Evolutionary conservation across 768 basidiomycete species (phyloP).

Genomic region (Daedalea quercina): DNA sequence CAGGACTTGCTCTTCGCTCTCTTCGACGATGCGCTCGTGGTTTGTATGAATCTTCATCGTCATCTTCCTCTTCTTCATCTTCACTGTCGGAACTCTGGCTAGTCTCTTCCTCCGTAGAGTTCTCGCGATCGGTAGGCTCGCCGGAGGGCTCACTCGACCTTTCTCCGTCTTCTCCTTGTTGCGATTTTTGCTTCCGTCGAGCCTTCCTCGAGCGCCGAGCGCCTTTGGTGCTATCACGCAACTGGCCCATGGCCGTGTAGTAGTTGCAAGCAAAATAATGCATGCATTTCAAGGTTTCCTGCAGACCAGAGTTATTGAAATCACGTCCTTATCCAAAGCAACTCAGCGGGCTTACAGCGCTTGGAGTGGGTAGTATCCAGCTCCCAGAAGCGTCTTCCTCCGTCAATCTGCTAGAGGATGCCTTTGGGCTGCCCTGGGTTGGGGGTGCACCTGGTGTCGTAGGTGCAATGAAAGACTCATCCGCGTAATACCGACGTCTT

Average conservation of each 20-base stretch:
- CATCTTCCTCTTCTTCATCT: conserved; percentile 8
- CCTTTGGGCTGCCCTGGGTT: not conserved
- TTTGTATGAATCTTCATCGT: not conserved
- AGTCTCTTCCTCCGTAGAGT: conserved; percentile 10
- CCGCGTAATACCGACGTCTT: conserved; percentile 38
- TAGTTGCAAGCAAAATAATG: conserved; percentile 47
- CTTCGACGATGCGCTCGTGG: conserved; percentile 2
- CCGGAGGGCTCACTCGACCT: not conserved
- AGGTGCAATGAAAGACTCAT: conserved; percentile 50
- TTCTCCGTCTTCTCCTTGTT: not conserved
- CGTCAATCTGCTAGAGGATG: not conserved
- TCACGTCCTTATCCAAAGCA: not conserved
- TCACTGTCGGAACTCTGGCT: conserved; percentile 13
- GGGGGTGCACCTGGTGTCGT: conserved; percentile 5
- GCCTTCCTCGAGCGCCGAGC: conserved; percentile 38
- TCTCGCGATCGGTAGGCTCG: conserved; percentile 4
- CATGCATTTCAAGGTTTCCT: conserved; percentile 48
- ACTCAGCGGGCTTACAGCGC: conserved; percentile 37
- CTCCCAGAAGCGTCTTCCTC: not conserved
- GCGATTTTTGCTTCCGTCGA: conserved; percentile 15
- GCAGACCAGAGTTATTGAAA: conserved; percentile 2
- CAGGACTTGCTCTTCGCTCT: conserved; percentile 23
- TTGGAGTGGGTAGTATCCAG: conserved; percentile 28
- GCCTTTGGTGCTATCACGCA: conserved; percentile 43
- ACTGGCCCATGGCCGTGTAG: conserved; percentile 56